phyloP scores from a whole-genome alignment of 768 basidiomycete genomes.

The Hypholoma sublateritium region DNA sequence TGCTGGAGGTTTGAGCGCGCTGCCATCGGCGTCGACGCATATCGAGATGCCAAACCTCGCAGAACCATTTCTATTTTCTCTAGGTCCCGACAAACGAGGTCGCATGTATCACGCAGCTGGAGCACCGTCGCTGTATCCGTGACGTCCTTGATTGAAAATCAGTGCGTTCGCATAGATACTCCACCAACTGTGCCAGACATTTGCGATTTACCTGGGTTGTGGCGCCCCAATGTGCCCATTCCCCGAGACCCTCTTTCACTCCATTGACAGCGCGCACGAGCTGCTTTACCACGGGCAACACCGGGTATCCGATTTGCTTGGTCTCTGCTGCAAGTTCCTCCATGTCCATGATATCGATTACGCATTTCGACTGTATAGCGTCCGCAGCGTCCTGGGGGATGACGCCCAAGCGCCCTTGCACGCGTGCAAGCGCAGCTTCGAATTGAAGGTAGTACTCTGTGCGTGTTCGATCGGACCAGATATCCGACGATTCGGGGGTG shows the following conservation, averaged over 20 bases:
- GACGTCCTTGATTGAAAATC: constrained; percentile 35
- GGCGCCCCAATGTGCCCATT: constrained; percentile 49
- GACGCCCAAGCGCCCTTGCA: constrained; percentile 36
- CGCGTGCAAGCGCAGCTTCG: constrained; percentile 24
- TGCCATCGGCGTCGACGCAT: constrained; percentile 42
- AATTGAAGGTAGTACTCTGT: constrained; percentile 34
- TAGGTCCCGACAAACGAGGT: constrained; percentile 26
- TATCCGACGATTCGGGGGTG: constrained; percentile 31
- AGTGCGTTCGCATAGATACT: background rate
- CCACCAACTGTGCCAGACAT: background rate
- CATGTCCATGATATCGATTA: constrained; percentile 33
- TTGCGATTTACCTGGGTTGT: constrained; percentile 41
- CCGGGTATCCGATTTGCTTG: constrained; percentile 43
- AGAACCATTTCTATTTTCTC: constrained; percentile 28
- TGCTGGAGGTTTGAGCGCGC: constrained; percentile 49
- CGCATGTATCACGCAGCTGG: constrained; percentile 39
- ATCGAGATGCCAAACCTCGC: constrained; percentile 23
- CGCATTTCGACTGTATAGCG: constrained; percentile 33
- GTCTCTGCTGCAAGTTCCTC: constrained; percentile 37
- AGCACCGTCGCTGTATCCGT: constrained; percentile 47
- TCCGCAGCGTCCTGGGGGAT: constrained; percentile 39
- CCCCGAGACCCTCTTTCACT: constrained; percentile 33
- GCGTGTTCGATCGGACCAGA: constrained; percentile 40
- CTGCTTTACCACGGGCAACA: constrained; percentile 43
- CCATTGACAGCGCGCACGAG: constrained; percentile 38